Base-by-base conservation (phyloP, 208 protist species). In the Crithidia fasciculata region DNA sequence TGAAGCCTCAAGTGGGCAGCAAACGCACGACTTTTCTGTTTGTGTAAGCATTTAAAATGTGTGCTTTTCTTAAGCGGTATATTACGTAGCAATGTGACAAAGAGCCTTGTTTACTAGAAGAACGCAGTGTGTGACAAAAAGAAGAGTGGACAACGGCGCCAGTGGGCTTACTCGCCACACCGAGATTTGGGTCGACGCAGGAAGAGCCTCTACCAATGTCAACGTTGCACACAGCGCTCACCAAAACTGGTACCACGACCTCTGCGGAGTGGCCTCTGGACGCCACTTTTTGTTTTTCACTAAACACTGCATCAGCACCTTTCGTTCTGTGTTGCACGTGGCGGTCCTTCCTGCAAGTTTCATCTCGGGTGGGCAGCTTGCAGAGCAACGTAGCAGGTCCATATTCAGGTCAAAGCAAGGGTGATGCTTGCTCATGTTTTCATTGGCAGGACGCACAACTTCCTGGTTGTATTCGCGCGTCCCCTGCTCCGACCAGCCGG, bases 381-480 rank as follows among this genome's bases (percentile, higher is more conserved):
- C 60, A 12, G 82, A 90, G 78, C 89, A 94, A 19, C 80, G 66
- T 37, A 92, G 54, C 64, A 94, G 66, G 18, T 84, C 74, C 10
- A 10, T 12, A 56, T 94, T 94, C 37, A 86, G 61, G 2, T 41
- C 43, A 47, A 76, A 80, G 75, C 89, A 94, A 8, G 89, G 89
- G 74, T 94, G 89, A 28, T 53, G 53, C 41, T 62, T 69, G 45
- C 69, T 64, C 70, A 94, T 69, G 43, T 85, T 73, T 12, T 65
- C 50, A 13, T 67, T 73, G 2, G 79, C 85, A 36, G 86, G 87
- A 10, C 83, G 82, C 36, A 92, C 89, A 10, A 83, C 76, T 50
- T 87, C 78, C 65, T 94, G 89, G 47, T 94, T 82, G 71, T 86
- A 90, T 71, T 92, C 81, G 57, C 89, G 84, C 61, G 70, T 78